A percentile compares a stretch with the other conserved stretches of the same genome.
Conservation (phyloP, 129 eudicot species). For the Flaveria trinervia region DNA sequence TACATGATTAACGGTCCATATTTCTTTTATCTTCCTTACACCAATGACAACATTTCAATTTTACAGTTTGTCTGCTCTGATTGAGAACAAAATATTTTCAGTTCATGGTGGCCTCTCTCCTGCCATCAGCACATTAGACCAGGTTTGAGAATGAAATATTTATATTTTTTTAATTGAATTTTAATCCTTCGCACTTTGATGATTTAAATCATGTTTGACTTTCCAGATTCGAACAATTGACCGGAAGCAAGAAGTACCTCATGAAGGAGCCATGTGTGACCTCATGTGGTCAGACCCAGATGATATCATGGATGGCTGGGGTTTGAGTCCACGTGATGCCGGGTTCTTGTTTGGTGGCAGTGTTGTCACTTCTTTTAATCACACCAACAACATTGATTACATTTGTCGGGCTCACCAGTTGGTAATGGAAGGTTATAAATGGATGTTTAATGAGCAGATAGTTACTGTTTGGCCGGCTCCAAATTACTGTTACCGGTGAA, state of each 20-base stretch:
- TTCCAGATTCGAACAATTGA: slow-evolving; percentile 84
- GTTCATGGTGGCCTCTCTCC: slow-evolving; percentile 98
- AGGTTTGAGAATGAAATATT: slow-evolving; percentile 45
- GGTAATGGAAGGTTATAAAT: slow-evolving; percentile 96
- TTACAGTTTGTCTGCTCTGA: slow-evolving; percentile 85
- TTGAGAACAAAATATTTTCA: slow-evolving; percentile 85
- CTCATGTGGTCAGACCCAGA: slow-evolving; percentile 98
- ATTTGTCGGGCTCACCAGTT: slow-evolving; percentile 94
- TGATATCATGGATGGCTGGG: slow-evolving; percentile 93
- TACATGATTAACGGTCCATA: not conserved
- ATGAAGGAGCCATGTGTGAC: slow-evolving; percentile 97
- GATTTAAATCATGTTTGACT: slow-evolving; percentile 10
- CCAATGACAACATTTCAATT: too few species aligned
- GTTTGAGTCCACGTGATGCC: slow-evolving; percentile 95
- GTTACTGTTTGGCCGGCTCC: slow-evolving; percentile 99
- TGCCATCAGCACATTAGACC: slow-evolving; percentile 73
- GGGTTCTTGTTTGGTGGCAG: slow-evolving; percentile 90
- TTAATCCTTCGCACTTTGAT: not conserved
- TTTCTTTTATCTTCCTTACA: not conserved
- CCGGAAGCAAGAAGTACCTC: slow-evolving; percentile 97
- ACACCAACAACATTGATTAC: slow-evolving; percentile 78
- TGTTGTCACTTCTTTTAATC: slow-evolving; percentile 75
- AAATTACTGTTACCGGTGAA: slow-evolving; percentile 85
- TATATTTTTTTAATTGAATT: slow-evolving; percentile 14
- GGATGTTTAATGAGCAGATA: slow-evolving; percentile 94